Evolutionary conservation across 257 asterid genomes (phyloP).

Genomic region (Nicotiana knightiana): DNA sequence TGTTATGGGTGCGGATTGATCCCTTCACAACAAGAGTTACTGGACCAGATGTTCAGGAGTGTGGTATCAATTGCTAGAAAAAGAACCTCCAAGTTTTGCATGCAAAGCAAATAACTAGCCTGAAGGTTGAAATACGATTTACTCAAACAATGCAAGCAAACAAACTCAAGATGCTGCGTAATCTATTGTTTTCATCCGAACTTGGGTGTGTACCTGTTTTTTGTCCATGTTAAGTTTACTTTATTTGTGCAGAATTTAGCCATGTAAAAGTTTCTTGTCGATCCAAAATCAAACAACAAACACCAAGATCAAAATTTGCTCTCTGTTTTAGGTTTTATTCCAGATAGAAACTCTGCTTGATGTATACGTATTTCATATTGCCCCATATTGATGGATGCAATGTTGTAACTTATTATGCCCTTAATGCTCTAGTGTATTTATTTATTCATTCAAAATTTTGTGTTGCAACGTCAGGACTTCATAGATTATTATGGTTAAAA

Average conservation of each 20-base stretch:
- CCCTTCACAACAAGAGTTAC: constrained; percentile 88
- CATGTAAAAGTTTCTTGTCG: background rate
- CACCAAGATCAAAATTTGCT: background rate
- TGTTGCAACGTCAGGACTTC: background rate
- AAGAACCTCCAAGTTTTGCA: background rate
- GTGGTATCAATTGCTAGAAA: constrained; percentile 80
- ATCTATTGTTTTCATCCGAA: background rate
- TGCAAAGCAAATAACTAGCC: background rate
- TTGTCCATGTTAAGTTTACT: background rate
- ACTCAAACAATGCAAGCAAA: constrained; percentile 1
- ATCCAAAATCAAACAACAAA: constrained; percentile 1
- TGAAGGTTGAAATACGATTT: background rate
- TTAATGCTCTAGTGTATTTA: background rate
- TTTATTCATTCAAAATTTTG: constrained; percentile 5
- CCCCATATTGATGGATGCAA: background rate
- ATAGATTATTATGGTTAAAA: background rate
- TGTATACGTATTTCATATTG: background rate
- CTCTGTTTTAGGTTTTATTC: background rate
- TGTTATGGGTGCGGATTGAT: constrained; percentile 85
- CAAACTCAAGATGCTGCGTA: background rate
- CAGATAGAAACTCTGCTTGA: background rate
- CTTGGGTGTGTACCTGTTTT: constrained; percentile 2
- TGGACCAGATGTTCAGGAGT: constrained; percentile 66
- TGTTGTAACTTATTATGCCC: constrained; percentile 5
- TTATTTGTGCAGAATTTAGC: constrained; percentile 9